Evolutionary conservation across 305 asterid genomes (phyloP), one percentile per base, ranked within the genome.

Genomic region (Galium porrigens): DNA sequence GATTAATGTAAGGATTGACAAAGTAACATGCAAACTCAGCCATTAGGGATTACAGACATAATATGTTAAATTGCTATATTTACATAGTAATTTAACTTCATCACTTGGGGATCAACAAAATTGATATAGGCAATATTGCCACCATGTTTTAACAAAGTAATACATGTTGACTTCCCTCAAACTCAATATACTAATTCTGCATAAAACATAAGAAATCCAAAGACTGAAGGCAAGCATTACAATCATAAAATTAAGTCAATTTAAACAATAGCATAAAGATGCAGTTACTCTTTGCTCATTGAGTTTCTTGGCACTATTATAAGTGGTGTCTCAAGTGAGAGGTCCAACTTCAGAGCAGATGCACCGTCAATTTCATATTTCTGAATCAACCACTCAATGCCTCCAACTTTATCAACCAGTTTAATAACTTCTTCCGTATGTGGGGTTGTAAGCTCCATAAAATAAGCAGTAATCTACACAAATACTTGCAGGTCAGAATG

Each of bases 351-450:
- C 41, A 92, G 71, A 70, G 98, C 96, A 74, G 96, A 65, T 68
- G 96, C 95, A 59, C 98, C 98, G 79, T 92, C 98, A 32, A 92
- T 84, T 87, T 92, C 98, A 63, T 89, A 84, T 73, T 92, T 92
- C 78, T 86, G 87, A 76, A 89, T 92, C 82, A 89, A 81, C 98
- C 98, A 89, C 79, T 92, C 98, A 68, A 92, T 89, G 69, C 96
- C 98, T 71, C 96, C 96, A 15, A 92, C 96, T 80, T 89, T 92
- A 82, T 92, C 98, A 68, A 92, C 95, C 69, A 92, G 87, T 72
- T 87, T 78, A 68, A 92, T 85, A 65, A 90, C 98, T 82, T 92
- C 98, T 79, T 89, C 98, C 34, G 98, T 80, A 73, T 78, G 90
- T 48, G 98, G 98, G 58, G 98, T 80, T 65, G 98, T 96, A 79